A percentile compares a stretch with the other conserved stretches of the same genome.
These are phyloP conservation scores for Megacollybia marginata DNA, from an alignment of 768 basidiomycete genomes.

Conservation along the genomic window DNA sequence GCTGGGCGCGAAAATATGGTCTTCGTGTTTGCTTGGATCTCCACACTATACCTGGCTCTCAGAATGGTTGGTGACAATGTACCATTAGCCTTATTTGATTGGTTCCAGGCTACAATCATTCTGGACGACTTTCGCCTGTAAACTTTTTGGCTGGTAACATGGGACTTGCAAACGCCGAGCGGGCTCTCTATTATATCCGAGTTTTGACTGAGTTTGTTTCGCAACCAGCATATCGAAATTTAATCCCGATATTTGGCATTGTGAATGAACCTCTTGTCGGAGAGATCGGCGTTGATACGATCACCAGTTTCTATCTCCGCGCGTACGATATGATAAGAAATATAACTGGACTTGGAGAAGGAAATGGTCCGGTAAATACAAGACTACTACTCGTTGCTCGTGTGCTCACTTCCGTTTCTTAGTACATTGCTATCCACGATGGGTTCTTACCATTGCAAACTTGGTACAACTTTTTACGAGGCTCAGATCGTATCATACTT, in stretches of 20 bases:
- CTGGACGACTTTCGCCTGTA: conserved; percentile 48
- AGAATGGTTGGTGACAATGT: conserved; percentile 43
- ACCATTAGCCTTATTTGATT: background rate
- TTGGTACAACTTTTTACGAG: conserved; percentile 46
- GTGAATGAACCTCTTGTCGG: conserved; percentile 52
- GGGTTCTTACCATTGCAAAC: conserved; percentile 32
- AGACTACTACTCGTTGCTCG: background rate
- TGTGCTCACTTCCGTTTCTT: background rate
- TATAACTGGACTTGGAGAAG: conserved; percentile 69
- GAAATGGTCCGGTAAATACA: conserved; percentile 37
- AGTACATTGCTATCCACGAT: conserved; percentile 45
- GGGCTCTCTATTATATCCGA: conserved; percentile 70
- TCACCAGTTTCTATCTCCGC: conserved; percentile 54
- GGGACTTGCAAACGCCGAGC: conserved; percentile 82
- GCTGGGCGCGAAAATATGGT: conserved; percentile 87
- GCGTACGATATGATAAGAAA: conserved; percentile 55
- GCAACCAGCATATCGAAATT: conserved; percentile 56
- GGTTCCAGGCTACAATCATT: conserved; percentile 46
- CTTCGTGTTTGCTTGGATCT: conserved; percentile 74
- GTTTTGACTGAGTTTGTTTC: conserved; percentile 74
- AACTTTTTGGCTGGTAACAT: conserved; percentile 67
- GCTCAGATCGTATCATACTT: conserved; percentile 53
- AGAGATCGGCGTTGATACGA: conserved; percentile 43
- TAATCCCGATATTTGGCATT: conserved; percentile 56
- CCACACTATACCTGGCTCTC: conserved; percentile 72